Conservation (phyloP, 371 early-diverging fungal genomes). For the Gilbertella persicaria region DNA sequence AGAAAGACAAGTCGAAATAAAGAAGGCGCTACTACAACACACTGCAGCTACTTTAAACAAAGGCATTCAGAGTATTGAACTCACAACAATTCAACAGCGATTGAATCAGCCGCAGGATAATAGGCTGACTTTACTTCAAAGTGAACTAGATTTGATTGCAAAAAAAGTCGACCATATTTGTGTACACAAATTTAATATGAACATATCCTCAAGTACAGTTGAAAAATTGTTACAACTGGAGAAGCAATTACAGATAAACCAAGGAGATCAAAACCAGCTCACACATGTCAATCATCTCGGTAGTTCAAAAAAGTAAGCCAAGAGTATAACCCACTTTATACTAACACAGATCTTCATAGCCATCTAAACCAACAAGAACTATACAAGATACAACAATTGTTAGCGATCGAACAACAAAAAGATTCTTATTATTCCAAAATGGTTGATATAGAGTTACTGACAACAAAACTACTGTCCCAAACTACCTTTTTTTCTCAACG, state of each 20-base stretch:
- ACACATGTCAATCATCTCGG: background rate
- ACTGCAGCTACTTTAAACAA: slow-evolving; percentile 60
- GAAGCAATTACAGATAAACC: background rate
- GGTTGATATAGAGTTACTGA: slow-evolving; percentile 30
- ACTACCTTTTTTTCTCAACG: slow-evolving; percentile 18
- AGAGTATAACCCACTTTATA: background rate
- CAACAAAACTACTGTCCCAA: slow-evolving; percentile 24
- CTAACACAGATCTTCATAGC: background rate
- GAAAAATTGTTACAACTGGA: slow-evolving; percentile 8
- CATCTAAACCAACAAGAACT: background rate
- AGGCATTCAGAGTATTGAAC: slow-evolving; percentile 33
- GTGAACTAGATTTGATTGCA: slow-evolving; percentile 3
- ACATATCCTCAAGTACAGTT: slow-evolving; percentile 1
- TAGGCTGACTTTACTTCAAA: background rate
- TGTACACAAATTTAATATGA: background rate
- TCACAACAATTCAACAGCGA: background rate
- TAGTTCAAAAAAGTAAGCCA: background rate
- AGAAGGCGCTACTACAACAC: slow-evolving; percentile 67
- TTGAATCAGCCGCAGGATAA: background rate
- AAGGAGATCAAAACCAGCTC: background rate
- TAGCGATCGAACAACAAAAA: slow-evolving; percentile 17
- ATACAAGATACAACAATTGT: background rate
- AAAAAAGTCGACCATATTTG: slow-evolving; percentile 1
- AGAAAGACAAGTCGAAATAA: slow-evolving; percentile 58
- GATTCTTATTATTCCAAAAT: slow-evolving; percentile 12